Percentiles rank a stretch among this genome's conserved stretches.
Conservation (phyloP, 371 early-diverging fungal genomes). For the Zopfochytrium polystomum region DNA sequence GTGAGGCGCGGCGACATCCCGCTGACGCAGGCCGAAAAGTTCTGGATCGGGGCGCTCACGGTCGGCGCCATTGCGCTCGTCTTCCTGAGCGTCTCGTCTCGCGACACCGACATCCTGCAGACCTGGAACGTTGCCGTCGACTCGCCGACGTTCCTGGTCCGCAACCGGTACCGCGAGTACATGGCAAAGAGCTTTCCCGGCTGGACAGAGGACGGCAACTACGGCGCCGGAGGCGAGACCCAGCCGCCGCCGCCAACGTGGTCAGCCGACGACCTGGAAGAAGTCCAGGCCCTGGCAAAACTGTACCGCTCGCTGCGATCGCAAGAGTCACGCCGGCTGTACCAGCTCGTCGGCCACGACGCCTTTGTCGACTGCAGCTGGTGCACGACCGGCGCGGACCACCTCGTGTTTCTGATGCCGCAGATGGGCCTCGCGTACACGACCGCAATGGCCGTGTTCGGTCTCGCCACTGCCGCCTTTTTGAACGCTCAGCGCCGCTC, state of each 20-base stretch:
- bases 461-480: conserved; percentile 18
- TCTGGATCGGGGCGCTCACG: too few relatives aligned
- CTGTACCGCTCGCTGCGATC: conserved; percentile 18
- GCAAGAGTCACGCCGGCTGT: conserved; percentile 16
- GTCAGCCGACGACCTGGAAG: neutral
- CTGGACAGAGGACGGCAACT: conserved; percentile 13
- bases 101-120: too few relatives aligned
- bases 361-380: conserved; percentile 24
- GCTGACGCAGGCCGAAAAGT: too few relatives aligned
- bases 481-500: too few relatives aligned
- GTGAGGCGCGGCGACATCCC: too few relatives aligned
- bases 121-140: conserved; percentile 11
- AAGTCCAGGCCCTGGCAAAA: too few relatives aligned
- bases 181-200: conserved; percentile 16
- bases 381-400: conserved; percentile 24
- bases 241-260: neutral
- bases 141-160: conserved; percentile 6
- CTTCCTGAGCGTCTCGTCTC: too few relatives aligned
- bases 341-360: conserved; percentile 21
- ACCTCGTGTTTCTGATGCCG: conserved; percentile 7
- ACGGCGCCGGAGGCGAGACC: neutral
- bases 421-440: conserved; percentile 13
- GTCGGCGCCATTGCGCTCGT: too few relatives aligned
- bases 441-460: conserved; percentile 5
- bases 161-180: conserved; percentile 8